Evolutionary conservation across 768 basidiomycete species (phyloP).

Genomic region (Boletus fagicola): DNA sequence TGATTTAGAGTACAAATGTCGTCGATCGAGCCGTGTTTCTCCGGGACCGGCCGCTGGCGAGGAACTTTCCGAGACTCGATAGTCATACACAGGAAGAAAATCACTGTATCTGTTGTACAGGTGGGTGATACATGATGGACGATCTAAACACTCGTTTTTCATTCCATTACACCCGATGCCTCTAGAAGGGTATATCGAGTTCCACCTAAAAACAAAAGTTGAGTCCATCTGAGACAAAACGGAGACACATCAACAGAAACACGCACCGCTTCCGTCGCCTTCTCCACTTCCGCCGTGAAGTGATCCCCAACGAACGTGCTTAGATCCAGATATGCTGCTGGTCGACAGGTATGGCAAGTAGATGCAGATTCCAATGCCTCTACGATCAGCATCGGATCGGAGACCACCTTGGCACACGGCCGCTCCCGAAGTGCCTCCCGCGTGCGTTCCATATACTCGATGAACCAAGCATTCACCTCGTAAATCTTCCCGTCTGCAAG

Average conservation of each 20-base stretch:
- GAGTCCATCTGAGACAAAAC: constrained; percentile 9
- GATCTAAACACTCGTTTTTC: not conserved
- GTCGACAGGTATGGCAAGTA: constrained; percentile 30
- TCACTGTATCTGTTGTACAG: constrained; percentile 5
- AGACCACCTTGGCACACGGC: constrained; percentile 31
- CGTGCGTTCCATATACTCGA: constrained; percentile 35
- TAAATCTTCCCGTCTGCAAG: constrained; percentile 36
- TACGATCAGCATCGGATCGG: constrained; percentile 30
- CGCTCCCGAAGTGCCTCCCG: constrained; percentile 31
- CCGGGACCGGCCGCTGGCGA: no score
- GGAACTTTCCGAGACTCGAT: not conserved
- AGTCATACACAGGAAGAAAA: not conserved
- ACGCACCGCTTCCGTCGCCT: constrained; percentile 29
- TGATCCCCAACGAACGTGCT: constrained; percentile 33
- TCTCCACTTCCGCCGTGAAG: constrained; percentile 31
- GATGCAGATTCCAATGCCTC: constrained; percentile 32
- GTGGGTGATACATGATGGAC: constrained; percentile 7
- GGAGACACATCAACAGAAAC: constrained; percentile 1
- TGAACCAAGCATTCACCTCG: constrained; percentile 36
- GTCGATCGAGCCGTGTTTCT: not conserved
- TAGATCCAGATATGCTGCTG: constrained; percentile 32
- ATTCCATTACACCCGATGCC: constrained; percentile 1
- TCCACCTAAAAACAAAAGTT: constrained; percentile 26
- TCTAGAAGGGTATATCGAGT: constrained; percentile 32
- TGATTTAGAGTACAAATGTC: not conserved